Percentiles rank a stretch among this genome's conserved stretches.
These are phyloP conservation scores for rapeseed (Brassica napus) DNA, from an alignment of 345 rosid genomes.

Conservation along the genomic window Da-Ae NC_063440.1:25413001-25413500, in stretches of 20 bases:
- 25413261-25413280: neutral
- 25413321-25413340: too few species aligned
- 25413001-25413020: conserved; percentile 66
- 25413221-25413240: neutral
- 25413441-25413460: neutral
- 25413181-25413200: neutral
- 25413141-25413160: neutral
- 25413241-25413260: too few species aligned
- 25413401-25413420: neutral
- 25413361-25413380: neutral
- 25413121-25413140: neutral
- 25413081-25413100: neutral
- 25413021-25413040: conserved; percentile 39
- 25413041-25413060: neutral
- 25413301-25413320: too few species aligned
- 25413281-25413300: neutral
- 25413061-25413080: neutral
- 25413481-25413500: neutral
- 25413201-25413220: neutral
- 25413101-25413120: neutral
- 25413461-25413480: neutral
- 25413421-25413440: neutral
- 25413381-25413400: neutral
- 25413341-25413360: too few species aligned
- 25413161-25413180: neutral